A percentile compares a stretch with the other conserved stretches of the same genome.
phyloP scores from a whole-genome alignment of 345 rosid species.

The Populus deltoides region DNA sequence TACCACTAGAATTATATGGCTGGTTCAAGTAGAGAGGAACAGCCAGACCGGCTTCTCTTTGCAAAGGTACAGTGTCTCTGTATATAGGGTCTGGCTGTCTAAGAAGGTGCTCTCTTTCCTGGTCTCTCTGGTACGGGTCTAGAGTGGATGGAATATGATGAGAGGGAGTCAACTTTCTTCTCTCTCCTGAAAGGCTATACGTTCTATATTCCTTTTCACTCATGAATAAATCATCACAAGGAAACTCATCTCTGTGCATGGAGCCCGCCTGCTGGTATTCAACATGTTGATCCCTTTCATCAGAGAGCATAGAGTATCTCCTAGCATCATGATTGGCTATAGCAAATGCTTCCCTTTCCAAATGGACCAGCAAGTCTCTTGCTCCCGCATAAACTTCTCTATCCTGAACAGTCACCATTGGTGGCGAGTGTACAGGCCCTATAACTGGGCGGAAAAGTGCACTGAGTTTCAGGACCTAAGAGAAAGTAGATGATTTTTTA shows the following conservation, averaged over 20 bases:
- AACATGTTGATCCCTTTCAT: constrained; percentile 44
- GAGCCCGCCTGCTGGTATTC: constrained; percentile 21
- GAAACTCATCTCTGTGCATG: constrained; percentile 35
- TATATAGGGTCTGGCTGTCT: constrained; percentile 36
- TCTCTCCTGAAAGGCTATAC: constrained; percentile 57
- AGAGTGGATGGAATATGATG: constrained; percentile 22
- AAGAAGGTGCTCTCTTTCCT: constrained; percentile 39
- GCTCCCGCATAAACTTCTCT: constrained; percentile 28
- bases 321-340: constrained; percentile 31
- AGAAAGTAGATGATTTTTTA: background rate
- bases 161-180: constrained; percentile 44
- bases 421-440: constrained; percentile 23
- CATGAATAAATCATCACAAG: constrained; percentile 48
- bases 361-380: constrained; percentile 27
- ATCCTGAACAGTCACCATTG: constrained; percentile 28
- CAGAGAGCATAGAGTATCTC: constrained; percentile 27
- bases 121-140: constrained; percentile 38
- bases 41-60: constrained; percentile 33
- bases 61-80: constrained; percentile 24
- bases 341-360: constrained; percentile 30
- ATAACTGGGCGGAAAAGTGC: constrained; percentile 65
- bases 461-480: constrained; percentile 65
- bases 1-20: constrained; percentile 35
- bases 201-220: constrained; percentile 68
- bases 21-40: constrained; percentile 31